Conservation (phyloP, 129 eudicot genomes). For the Cynara cardunculus region DNA sequence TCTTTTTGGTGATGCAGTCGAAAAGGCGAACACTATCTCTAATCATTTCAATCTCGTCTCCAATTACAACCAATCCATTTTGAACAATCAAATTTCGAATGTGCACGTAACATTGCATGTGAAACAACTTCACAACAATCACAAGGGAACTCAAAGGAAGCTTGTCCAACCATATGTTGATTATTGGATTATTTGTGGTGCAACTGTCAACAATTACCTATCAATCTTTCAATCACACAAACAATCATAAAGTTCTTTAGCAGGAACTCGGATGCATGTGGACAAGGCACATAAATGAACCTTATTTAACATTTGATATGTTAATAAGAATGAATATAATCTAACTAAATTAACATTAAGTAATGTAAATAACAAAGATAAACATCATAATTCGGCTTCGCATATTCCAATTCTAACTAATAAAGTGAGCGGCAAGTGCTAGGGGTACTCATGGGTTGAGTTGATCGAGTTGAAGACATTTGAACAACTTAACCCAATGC, state of each 20-base stretch:
- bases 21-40: background rate
- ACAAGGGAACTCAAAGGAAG: background rate
- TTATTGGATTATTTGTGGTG: constrained; percentile 20
- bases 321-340: no score
- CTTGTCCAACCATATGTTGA: background rate
- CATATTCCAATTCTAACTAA: no score
- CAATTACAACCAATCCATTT: background rate
- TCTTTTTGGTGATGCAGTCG: background rate
- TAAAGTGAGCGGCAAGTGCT: no score
- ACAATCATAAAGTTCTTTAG: background rate
- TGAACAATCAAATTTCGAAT: no score
- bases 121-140: constrained; percentile 2
- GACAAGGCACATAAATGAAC: constrained; percentile 21
- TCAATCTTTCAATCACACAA: constrained; percentile 17
- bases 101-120: constrained; percentile 33
- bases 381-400: no score
- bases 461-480: no score
- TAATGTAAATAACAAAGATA: no score
- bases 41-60: background rate
- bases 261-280: constrained; percentile 2
- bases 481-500: no score
- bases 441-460: no score
- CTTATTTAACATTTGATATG: no score
- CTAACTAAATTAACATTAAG: no score
- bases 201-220: constrained; percentile 20